Evolutionary conservation across 2,329 filamentous ascomycete genomes (phyloP), one percentile per base, ranked within the genome.

Genomic region (Penicillium sp.): DNA sequence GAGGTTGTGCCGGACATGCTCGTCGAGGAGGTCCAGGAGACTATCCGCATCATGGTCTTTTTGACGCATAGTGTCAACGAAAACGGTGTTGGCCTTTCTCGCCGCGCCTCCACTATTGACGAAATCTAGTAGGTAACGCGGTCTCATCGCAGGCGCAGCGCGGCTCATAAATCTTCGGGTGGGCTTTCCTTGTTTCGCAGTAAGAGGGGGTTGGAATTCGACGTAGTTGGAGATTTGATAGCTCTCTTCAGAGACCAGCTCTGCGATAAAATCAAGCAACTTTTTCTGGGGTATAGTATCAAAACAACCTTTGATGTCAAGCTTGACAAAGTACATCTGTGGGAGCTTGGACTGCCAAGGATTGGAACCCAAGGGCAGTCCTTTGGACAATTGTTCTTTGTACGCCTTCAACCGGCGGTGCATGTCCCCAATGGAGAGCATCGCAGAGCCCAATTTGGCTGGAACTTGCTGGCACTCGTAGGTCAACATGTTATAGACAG

Each of bases 281-380:
- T 85, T 83, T 27, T 82, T 74, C 69, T 97, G 94, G 0, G 94
- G 94, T 42, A 99, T 97, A 0, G 89, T 96, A 72, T 99, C 94
- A 69, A 97, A 99, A 64, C 93, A 96, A 2, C 90, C 86, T 68
- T 90, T 84, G 21, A 99, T 92, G 67, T 99, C 94, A 13, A 96
- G 79, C 70, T 99, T 99, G 57, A 87, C 92, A 73, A 97, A 96
- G 72, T 89, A 97, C 1, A 97, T 74, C 5, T 72, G 78, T 88
- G 69, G 59, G 21, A 57, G 0, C 61, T 72, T 35, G 23, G 50
- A 25, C 32, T 51, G 23, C 18, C 29, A 44, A 42, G 25, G 21
- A 27, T 44, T 49, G 23, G 15, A n/a, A 15, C 1, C 18, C 13
- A 35, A 54, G 29, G 38, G 25, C 25, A 25, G 37, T 15, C 32